phyloP scores from a whole-genome alignment of 2,329 filamentous ascomycete genomes.

The Fusarium sp. region DNA sequence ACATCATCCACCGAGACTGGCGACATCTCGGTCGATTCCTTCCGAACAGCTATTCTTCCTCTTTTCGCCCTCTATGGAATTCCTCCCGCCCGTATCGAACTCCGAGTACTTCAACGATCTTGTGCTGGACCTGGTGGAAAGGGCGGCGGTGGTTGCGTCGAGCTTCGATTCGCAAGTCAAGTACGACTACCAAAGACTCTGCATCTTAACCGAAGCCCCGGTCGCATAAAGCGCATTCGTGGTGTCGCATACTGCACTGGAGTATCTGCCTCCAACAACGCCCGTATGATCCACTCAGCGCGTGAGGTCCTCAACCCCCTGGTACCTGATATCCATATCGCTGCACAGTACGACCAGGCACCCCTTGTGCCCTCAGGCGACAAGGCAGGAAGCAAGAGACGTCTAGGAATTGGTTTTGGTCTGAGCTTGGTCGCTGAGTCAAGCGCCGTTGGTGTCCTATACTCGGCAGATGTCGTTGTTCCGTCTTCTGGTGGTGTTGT shows the following conservation, averaged over 20 bases:
- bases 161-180: slow-evolving; percentile 92
- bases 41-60: slow-evolving; percentile 91
- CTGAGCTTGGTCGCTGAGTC: slow-evolving; percentile 91
- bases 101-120: slow-evolving; percentile 82
- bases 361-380: slow-evolving; percentile 66
- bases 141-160: slow-evolving; percentile 91
- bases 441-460: slow-evolving; percentile 82
- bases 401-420: slow-evolving; percentile 90
- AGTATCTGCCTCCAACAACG: slow-evolving; percentile 92
- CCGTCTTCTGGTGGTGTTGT: slow-evolving; percentile 83
- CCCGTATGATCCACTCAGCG: slow-evolving; percentile 91
- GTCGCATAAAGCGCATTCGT: slow-evolving; percentile 86
- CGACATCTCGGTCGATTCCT: slow-evolving; percentile 91
- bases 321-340: slow-evolving; percentile 90
- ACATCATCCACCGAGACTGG: slow-evolving; percentile 85
- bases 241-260: slow-evolving; percentile 95
- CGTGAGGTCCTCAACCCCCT: slow-evolving; percentile 88
- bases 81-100: slow-evolving; percentile 79
- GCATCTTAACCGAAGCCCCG: slow-evolving; percentile 83
- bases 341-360: slow-evolving; percentile 78
- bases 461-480: slow-evolving; percentile 83
- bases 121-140: slow-evolving; percentile 79
- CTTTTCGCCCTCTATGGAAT: slow-evolving; percentile 93
- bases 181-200: slow-evolving; percentile 93
- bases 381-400: slow-evolving; percentile 66